Evolutionary conservation across 805 yeast species (phyloP), one percentile per base, ranked within the genome.

Genomic region (Peterozyma toletana): DNA sequence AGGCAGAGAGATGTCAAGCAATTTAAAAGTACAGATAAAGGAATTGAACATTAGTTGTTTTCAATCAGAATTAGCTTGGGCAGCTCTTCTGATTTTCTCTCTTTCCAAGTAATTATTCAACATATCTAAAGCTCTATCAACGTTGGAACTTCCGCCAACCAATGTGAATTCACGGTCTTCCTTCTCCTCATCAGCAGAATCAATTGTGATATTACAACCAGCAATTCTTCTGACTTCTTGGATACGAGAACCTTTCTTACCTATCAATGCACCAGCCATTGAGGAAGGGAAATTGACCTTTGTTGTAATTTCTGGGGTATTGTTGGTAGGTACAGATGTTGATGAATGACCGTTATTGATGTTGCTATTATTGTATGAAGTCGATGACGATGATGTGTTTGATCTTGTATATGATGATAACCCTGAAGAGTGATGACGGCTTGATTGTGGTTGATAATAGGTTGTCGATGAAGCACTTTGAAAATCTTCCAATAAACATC

Each of bases 231-330:
- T 75, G 41, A 89, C 83, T 48, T 89, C 95, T 60, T 85, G 93
- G 52, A 89, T 87, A 64, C 95, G 77, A 29, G 86, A 68, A 35
- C 96, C 96, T 50, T 82, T 80, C 52, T 83, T 83, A 47, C 96
- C 96, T 53, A 89, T 86, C 43, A 89, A 70, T 41, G 95, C 91
- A 37, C 96, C 96, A 38, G 89, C 96, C 66, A 80, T 80, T 48
- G 80, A 86, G 51, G 83, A 81, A 34, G 95, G 87, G 57, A 87
- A 83, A 29, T 75, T 67, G 15, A 79, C 65, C 2, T 71, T 62
- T 37, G 73, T 72, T 6, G 76, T 51, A 14, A 53, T 49, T 11
- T 44, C 48, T 7, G 50, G 50, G 15, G 41, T 39, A 30, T 10
- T 41, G 11, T 34, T 21, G 33, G 37, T 45, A 14, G 21, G 38